Base-by-base conservation (phyloP, 176 grass and related monocot species). In the Saccharum spontaneum region DNA sequence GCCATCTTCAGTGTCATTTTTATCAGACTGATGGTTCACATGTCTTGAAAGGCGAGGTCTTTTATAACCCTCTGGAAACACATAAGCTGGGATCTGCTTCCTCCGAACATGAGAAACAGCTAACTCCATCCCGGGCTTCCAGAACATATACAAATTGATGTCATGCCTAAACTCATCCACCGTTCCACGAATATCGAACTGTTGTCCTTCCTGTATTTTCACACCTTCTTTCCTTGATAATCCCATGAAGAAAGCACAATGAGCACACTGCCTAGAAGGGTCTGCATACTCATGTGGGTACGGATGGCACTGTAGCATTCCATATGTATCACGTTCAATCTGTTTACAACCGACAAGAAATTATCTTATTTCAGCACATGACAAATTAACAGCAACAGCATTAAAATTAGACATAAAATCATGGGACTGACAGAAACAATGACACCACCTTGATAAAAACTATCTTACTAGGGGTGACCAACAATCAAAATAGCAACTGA, bases 161-260 rank as follows among this genome's bases (percentile, higher is more conserved):
- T 87, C 83, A 71, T 87, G 88, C 71, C 90, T 95, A 73, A 99
- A 99, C 75, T 99, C 97, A 22, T 99, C 97, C 45, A 99, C 97
- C 10, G 97, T 99, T 50, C 86, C 88, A 76, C 97, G 97, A 68
- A 99, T 99, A 92, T 99, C 97, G 74, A 99, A 99, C 62, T 94
- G 93, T 81, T 99, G 97, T 24, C 97, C 97, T 89, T 95, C 97
- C 70, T 94, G 90, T 92, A 94, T 89, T 79, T 90, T 87, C 23
- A 94, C 97, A 23, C 93, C 93, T 88, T 96, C 89, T 83, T 99
- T 99, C 76, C 97, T 87, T 77, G 89, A 87, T 84, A 99, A 89
- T 17, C 97, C 97, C 97, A 99, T 99, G 78, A 96, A 99, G 75
- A 96, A 96, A 45, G 97, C 97, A 86, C 97, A 94, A 83, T 99